These are phyloP conservation scores for Typha latifolia DNA, from an alignment of 176 grass and related monocot genomes.

Conservation along the genomic window DNA sequence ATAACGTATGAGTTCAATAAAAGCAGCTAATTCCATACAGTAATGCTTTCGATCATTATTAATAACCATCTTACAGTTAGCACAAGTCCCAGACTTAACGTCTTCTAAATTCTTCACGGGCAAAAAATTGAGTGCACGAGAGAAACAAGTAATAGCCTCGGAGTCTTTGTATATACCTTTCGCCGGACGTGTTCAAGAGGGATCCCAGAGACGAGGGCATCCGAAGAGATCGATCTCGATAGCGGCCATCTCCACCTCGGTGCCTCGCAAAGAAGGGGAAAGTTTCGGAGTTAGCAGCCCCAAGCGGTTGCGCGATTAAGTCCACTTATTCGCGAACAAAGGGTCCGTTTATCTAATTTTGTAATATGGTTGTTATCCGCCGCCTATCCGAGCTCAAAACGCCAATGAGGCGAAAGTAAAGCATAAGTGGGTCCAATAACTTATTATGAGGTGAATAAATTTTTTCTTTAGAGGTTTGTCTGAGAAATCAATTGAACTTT, in stretches of 20 bases:
- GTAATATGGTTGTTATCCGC: no score
- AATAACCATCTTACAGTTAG: no score
- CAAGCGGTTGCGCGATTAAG: not conserved
- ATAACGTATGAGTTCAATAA: not conserved
- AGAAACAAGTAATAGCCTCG: not conserved
- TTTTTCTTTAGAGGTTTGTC: no score
- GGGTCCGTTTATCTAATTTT: not conserved
- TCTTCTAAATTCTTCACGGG: not conserved
- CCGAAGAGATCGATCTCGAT: constrained; percentile 44
- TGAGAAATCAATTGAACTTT: no score
- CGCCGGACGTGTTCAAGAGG: constrained; percentile 77
- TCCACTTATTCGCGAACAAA: not conserved
- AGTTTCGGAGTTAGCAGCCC: no score
- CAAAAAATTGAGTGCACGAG: no score
- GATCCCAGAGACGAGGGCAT: constrained; percentile 67
- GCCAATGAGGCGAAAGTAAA: no score
- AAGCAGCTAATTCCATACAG: no score
- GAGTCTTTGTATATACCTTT: constrained; percentile 17
- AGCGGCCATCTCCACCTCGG: constrained; percentile 46
- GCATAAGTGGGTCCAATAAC: no score
- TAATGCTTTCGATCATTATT: no score
- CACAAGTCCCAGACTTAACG: not conserved
- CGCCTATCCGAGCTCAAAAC: no score
- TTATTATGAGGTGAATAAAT: no score
- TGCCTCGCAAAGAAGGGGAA: constrained; percentile 4